phyloP scores from a whole-genome alignment of 345 rosid genomes.

The Hibiscus tridactylites region DNA sequence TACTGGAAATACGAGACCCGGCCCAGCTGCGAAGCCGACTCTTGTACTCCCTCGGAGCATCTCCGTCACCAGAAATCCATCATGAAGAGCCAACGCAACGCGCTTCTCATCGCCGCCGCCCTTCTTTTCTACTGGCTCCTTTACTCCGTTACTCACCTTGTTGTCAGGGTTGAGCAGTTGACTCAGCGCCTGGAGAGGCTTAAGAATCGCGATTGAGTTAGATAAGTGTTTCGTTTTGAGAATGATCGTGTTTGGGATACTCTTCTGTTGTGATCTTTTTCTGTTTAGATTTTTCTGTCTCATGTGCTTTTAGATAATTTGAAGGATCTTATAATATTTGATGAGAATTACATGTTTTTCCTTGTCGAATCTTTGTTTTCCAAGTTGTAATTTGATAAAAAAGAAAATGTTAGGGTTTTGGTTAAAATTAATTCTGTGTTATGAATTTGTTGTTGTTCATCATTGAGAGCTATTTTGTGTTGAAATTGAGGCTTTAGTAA shows the following conservation, averaged over 20 bases:
- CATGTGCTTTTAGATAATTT: not conserved
- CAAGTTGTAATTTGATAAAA: not conserved
- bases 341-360: not conserved
- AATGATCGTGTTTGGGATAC: not conserved
- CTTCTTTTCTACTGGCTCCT: slow-evolving; percentile 79
- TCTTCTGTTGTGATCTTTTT: not conserved
- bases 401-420: not conserved
- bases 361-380: not conserved
- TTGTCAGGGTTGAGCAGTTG: slow-evolving; percentile 60
- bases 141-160: slow-evolving; percentile 62
- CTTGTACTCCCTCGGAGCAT: slow-evolving; percentile 76
- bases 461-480: too few species aligned
- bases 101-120: slow-evolving; percentile 64
- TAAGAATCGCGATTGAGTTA: slow-evolving; percentile 32
- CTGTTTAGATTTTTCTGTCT: not conserved
- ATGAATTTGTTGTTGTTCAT: not conserved
- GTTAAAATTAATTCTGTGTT: not conserved
- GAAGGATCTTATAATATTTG: not conserved
- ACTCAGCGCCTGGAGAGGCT: slow-evolving; percentile 65
- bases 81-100: slow-evolving; percentile 89
- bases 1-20: slow-evolving; percentile 92
- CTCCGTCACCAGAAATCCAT: slow-evolving; percentile 88
- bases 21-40: slow-evolving; percentile 61
- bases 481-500: too few species aligned
- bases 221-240: not conserved